Percentiles rank a stretch among this genome's conserved stretches.
Conservation (phyloP, 805 yeast genomes). For the Kuraishia molischiana region DNA sequence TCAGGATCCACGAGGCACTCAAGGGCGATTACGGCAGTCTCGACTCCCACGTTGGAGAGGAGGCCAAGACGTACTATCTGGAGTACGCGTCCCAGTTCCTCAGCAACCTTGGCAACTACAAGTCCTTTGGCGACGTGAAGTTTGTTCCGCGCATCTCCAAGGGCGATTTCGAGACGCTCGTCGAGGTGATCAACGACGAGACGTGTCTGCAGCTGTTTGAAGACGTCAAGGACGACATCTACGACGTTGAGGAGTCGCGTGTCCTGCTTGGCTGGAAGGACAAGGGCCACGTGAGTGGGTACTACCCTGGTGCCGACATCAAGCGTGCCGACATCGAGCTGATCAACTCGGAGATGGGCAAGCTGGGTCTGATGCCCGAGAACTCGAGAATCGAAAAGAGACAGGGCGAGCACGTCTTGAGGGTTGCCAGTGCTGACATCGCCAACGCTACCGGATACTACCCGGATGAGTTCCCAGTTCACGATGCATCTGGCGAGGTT, state of each 20-base stretch:
- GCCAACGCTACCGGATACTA: slow-evolving; percentile 38
- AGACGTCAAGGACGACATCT: slow-evolving; percentile 38
- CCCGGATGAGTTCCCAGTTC: slow-evolving; percentile 33
- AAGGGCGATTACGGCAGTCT: slow-evolving; percentile 36
- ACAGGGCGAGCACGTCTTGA: slow-evolving; percentile 38
- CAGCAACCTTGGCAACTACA: slow-evolving; percentile 68
- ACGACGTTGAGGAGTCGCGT: slow-evolving; percentile 34
- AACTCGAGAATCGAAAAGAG: slow-evolving; percentile 67
- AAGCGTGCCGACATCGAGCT: slow-evolving; percentile 55
- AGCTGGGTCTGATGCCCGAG: slow-evolving; percentile 60
- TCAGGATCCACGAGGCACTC: slow-evolving; percentile 43
- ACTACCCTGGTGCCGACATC: slow-evolving; percentile 49
- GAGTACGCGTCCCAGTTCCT: slow-evolving; percentile 72
- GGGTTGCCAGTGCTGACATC: slow-evolving; percentile 57
- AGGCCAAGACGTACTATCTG: slow-evolving; percentile 36
- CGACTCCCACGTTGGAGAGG: slow-evolving; percentile 21
- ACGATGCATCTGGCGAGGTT: slow-evolving; percentile 31
- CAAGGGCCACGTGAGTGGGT: slow-evolving; percentile 65
- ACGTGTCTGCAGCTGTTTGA: slow-evolving; percentile 25
- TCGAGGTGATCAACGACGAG: slow-evolving; percentile 28
- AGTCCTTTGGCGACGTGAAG: slow-evolving; percentile 83
- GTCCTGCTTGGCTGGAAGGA: slow-evolving; percentile 71
- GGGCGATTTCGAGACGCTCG: slow-evolving; percentile 39
- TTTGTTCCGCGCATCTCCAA: slow-evolving; percentile 58
- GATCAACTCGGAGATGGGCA: slow-evolving; percentile 57